Conservation (phyloP, 78 protist species). For the Dictyostelium intermedium region DNA sequence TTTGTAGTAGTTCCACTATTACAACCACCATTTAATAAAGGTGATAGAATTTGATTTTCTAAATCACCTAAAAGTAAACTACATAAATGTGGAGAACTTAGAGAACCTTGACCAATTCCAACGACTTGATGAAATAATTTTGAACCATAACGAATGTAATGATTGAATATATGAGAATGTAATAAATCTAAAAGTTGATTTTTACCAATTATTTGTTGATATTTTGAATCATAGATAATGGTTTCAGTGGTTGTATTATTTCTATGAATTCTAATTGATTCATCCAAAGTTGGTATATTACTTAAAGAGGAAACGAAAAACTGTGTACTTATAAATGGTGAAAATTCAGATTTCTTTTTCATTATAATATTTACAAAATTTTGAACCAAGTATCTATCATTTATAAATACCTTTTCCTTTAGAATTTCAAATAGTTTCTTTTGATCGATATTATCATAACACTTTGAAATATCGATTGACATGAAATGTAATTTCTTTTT, state of each 20-base stretch:
- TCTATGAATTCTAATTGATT: neutral
- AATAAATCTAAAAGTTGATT: neutral
- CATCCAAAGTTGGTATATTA: neutral
- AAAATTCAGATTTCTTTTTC: neutral
- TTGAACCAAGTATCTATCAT: neutral
- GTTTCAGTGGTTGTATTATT: neutral
- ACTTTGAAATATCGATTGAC: neutral
- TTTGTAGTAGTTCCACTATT: neutral
- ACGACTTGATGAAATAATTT: neutral
- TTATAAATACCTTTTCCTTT: neutral
- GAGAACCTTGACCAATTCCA: conserved; percentile 43
- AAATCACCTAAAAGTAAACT: conserved; percentile 19
- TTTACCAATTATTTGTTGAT: neutral
- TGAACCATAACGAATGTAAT: neutral
- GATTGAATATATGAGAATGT: neutral
- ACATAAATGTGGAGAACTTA: conserved; percentile 14
- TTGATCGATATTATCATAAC: conserved; percentile 29
- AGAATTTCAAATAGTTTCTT: neutral
- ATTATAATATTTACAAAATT: too few relatives aligned
- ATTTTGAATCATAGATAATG: neutral
- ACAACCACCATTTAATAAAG: neutral
- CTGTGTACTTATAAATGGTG: neutral
- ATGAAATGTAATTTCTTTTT: neutral
- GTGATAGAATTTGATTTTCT: neutral
- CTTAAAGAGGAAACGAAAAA: neutral